phyloP scores from a whole-genome alignment of 2,329 filamentous ascomycete genomes.

The Cladosporium austrohemisphaericum region DNA sequence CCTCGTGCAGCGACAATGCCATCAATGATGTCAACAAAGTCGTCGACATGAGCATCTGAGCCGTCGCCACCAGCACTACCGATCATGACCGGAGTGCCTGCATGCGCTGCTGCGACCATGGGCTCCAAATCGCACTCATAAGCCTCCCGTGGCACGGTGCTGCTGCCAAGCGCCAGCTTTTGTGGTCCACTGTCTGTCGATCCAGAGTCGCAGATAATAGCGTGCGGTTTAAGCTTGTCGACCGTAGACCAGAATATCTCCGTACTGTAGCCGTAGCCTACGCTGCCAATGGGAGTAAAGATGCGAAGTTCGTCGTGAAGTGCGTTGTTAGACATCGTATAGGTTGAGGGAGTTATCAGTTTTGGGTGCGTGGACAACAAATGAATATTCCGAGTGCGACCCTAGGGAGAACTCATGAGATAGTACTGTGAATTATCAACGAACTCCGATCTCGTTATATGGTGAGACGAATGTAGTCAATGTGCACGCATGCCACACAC shows the following conservation, averaged over 20 bases:
- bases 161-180: conserved; percentile 31
- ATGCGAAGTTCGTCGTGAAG: conserved; percentile 21
- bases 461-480: background rate
- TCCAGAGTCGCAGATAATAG: conserved; percentile 33
- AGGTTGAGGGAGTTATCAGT: background rate
- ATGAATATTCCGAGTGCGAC: background rate
- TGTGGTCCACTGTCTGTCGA: conserved; percentile 33
- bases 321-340: conserved; percentile 3
- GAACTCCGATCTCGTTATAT: background rate
- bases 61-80: conserved; percentile 49
- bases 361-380: background rate
- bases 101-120: conserved; percentile 35
- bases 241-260: conserved; percentile 34
- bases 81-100: conserved; percentile 41
- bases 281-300: conserved; percentile 34
- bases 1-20: conserved; percentile 29
- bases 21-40: conserved; percentile 40
- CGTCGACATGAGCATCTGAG: conserved; percentile 41
- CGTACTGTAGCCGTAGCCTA: conserved; percentile 32
- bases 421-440: background rate
- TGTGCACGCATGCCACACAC: background rate
- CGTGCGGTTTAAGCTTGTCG: conserved; percentile 28
- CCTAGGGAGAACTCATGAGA: background rate
- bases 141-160: conserved; percentile 38
- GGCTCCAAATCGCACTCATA: conserved; percentile 45